A percentile compares a stretch with the other conserved stretches of the same genome.
Evolutionary conservation across 2,329 filamentous ascomycete species (phyloP).

Genomic region (Monilinia laxa): DNA sequence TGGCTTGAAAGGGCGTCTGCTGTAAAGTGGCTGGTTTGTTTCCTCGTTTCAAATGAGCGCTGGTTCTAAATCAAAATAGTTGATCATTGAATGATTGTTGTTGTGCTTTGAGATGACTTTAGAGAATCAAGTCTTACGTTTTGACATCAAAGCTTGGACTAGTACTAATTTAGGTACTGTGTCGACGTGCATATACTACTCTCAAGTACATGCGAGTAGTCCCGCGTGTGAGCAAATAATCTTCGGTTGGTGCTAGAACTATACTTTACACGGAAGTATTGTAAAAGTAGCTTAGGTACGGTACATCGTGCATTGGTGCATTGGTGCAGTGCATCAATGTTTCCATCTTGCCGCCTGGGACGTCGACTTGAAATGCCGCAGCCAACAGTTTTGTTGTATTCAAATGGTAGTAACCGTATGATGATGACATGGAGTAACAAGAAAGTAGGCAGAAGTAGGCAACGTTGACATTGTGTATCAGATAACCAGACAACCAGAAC

Average conservation of each 20-base stretch:
- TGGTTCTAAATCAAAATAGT: not conserved
- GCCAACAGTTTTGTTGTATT: constrained; percentile 9
- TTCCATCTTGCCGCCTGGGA: constrained; percentile 8
- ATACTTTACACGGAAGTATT: not conserved
- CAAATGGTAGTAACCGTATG: not conserved
- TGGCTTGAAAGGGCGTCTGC: constrained; percentile 11
- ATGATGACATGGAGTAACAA: constrained; percentile 9
- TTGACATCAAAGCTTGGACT: not conserved
- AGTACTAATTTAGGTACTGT: constrained; percentile 9
- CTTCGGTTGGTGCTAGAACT: constrained; percentile 4
- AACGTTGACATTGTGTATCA: constrained; percentile 13
- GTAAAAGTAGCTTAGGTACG: constrained; percentile 10
- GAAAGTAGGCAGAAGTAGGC: constrained; percentile 16
- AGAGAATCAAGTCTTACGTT: not conserved
- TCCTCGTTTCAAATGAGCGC: not conserved
- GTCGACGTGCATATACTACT: constrained; percentile 16
- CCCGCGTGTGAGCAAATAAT: constrained; percentile 18
- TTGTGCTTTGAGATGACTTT: not conserved
- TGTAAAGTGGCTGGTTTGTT: constrained; percentile 10
- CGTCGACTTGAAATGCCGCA: constrained; percentile 11
- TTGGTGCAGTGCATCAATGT: constrained; percentile 14
- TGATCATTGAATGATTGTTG: not conserved
- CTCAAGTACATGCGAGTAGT: constrained; percentile 1
- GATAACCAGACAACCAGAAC: constrained; percentile 9
- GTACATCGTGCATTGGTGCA: constrained; percentile 20